phyloP scores from a whole-genome alignment of 805 yeast species.

The Lachancea mirantina region DNA sequence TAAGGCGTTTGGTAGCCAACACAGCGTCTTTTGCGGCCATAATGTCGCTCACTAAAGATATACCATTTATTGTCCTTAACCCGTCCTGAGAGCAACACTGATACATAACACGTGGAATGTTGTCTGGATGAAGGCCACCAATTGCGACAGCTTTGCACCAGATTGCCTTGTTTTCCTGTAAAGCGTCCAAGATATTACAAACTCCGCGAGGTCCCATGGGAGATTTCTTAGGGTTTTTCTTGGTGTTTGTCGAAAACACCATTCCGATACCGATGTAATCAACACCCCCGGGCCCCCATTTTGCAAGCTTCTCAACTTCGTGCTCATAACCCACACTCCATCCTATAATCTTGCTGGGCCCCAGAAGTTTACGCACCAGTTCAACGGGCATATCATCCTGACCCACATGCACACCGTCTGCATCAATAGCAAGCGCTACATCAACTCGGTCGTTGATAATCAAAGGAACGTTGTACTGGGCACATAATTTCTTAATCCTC shows the following conservation, averaged over 20 bases:
- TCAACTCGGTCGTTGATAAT: conserved; percentile 83
- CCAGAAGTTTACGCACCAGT: conserved; percentile 55
- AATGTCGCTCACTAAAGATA: conserved; percentile 81
- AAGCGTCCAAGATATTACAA: conserved; percentile 42
- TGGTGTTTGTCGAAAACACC: conserved; percentile 67
- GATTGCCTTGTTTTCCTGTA: conserved; percentile 32
- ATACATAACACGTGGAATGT: conserved; percentile 51
- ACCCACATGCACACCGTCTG: conserved; percentile 90
- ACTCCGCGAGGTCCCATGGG: conserved; percentile 71
- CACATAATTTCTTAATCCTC: conserved; percentile 55
- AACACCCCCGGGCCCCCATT: conserved; percentile 34
- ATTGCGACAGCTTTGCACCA: conserved; percentile 62
- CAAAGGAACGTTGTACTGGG: conserved; percentile 56
- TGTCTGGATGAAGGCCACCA: conserved; percentile 67
- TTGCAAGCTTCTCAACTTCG: conserved; percentile 37
- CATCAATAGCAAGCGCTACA: conserved; percentile 81
- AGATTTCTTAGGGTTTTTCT: conserved; percentile 43
- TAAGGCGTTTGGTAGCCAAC: conserved; percentile 39
- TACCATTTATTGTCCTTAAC: conserved; percentile 55
- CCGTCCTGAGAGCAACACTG: conserved; percentile 41
- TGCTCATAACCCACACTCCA: conserved; percentile 57
- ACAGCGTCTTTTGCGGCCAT: conserved; percentile 58
- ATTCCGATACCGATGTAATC: conserved; percentile 88
- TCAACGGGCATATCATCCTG: conserved; percentile 70
- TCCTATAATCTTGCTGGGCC: conserved; percentile 72